Evolutionary conservation across 1,139 yeast species (phyloP).

Genomic region (Candida smagusa): DNA sequence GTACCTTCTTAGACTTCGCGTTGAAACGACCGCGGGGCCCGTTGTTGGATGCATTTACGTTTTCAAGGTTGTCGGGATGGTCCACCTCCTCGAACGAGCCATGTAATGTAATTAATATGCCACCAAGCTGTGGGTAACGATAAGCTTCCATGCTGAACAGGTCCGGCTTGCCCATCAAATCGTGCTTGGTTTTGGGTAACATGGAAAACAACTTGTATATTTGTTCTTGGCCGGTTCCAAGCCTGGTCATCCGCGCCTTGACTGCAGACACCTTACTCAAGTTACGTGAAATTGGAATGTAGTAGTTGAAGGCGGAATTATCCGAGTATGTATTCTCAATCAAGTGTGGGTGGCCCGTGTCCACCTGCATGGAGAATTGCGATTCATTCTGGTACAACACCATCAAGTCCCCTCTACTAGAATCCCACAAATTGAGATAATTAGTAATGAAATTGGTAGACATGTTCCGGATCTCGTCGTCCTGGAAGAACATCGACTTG

Average conservation of each 20-base stretch:
- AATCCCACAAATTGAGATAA: slow-evolving; percentile 78
- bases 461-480: slow-evolving; percentile 63
- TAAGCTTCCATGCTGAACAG: slow-evolving; percentile 77
- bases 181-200: slow-evolving; percentile 76
- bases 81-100: slow-evolving; percentile 76
- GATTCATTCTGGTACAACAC: slow-evolving; percentile 79
- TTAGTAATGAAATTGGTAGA: slow-evolving; percentile 76
- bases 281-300: slow-evolving; percentile 72
- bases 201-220: slow-evolving; percentile 60
- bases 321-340: slow-evolving; percentile 21
- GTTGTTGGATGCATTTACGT: slow-evolving; percentile 7
- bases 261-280: slow-evolving; percentile 63
- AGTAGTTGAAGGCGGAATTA: slow-evolving; percentile 49
- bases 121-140: slow-evolving; percentile 68
- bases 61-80: slow-evolving; percentile 42
- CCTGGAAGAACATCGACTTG: slow-evolving; percentile 69
- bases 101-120: slow-evolving; percentile 74
- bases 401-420: slow-evolving; percentile 65
- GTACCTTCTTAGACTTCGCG: slow-evolving; percentile 34
- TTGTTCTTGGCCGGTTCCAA: slow-evolving; percentile 69
- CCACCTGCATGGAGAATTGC: slow-evolving; percentile 71
- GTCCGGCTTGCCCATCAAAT: slow-evolving; percentile 57
- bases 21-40: slow-evolving; percentile 30
- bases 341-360: slow-evolving; percentile 51
- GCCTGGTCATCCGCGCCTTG: slow-evolving; percentile 51